Base-by-base conservation (phyloP, 805 yeast genomes). In the Saccharomycopsis microspora region DNA sequence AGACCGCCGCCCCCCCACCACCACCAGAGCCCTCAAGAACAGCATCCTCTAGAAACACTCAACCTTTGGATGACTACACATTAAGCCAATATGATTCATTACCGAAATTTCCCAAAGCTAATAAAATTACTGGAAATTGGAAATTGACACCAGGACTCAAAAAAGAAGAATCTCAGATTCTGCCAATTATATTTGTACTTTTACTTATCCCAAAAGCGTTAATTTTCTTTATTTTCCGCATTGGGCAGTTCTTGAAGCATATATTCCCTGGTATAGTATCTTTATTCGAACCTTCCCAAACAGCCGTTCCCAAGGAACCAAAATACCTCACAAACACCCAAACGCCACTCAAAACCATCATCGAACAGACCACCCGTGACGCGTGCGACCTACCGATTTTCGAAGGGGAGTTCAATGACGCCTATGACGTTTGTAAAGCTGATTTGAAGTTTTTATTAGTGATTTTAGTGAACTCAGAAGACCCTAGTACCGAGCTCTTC, bases 371-470 rank as follows among this genome's bases (percentile, higher is more conserved):
- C 28, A 8, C 11, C 4, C 19, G 49, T 5, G 57, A 59, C 8
- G 29, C 46, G 4, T 32, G 29, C 5, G 49, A 48, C 34, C 50
- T 65, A 41, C 55, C 55, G 1, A 49, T 67, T 11, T 62, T 55
- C 42, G 60, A 60, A 5, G 54, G 57, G 4, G 62, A 63, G 10
- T 74, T 70, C 54, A 73, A 74, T 52, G 67, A 65, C n/a, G 70
- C 72, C 1, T 65, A 65, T 45, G 60, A 63, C 27, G 49, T 56
- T 27, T 64, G 74, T 11, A 67, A 67, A 50, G 54, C 59, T 4
- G 67, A 71, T 29, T 60, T 66, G 33, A 74, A 73, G 58, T 80
- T 77, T 63, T 57, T 82, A 30, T 67, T 79, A 56, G 67, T 80
- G 4, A 66, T 79, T 36, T 60, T 81, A 38, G 62, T 81, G 4